Evolutionary conservation across 306 rosid species (phyloP), one percentile per base, ranked within the genome.

Genomic region (Rubus parviflorus): DNA sequence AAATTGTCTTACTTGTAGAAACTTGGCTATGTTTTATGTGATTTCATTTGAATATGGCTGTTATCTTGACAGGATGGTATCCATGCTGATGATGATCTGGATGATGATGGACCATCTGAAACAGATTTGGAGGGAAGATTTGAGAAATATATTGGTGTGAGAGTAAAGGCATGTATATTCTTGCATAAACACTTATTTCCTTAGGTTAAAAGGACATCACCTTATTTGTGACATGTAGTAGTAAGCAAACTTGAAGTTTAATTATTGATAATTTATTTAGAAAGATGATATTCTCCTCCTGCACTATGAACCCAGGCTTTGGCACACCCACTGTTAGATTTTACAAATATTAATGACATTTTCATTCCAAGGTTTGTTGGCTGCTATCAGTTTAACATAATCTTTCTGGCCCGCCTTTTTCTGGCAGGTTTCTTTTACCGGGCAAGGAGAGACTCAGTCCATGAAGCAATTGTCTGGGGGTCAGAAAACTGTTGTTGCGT

Each of bases 381-480:
- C 15, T 37, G 19, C 16, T 63, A 63, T 63, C 22, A 38, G 22
- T 64, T 6, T 14, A 63, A 37, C 69, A 64, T 38, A 57, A 23
- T 57, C 52, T 12, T 73, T 53, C 19, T 61, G 49, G 20, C 66
- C 73, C 53, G 42, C 61, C 13, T 51, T 73, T 40, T 60, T 67
- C 46, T 86, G 82, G 58, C 85, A 95, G 99, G 99, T 95, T 80
- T 95, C 99, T 80, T 95, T 92, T 77, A 89, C 97, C 14, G 99
- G 99, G 66, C 99, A 92, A 85, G 97, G 99, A 79, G 97, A 95
- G 82, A 95, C 99, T 61, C 97, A 95, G 85, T 95, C 99, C 41
- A 95, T 92, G 99, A 92, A 95, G 89, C 97, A 95, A 80, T 86
- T 95, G 83, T 95, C 99, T 38, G 97, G 99, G 74, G 99, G 99